Evolutionary conservation across 805 yeast species (phyloP), one percentile per base, ranked within the genome.

Genomic region (Candida maesae): DNA sequence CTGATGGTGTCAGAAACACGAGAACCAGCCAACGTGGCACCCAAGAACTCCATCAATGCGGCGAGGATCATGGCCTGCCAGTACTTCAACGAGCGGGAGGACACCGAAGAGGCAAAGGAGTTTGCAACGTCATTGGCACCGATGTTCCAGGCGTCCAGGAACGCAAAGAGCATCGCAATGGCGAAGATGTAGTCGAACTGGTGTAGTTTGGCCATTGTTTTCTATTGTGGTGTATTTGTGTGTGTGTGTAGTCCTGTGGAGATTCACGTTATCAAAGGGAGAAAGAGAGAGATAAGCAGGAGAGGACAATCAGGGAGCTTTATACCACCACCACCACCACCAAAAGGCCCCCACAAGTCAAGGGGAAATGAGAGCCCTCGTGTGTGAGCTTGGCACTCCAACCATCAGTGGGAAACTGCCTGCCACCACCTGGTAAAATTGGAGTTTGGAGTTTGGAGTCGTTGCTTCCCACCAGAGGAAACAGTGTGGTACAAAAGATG

Each of bases 121-220:
- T 84, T 83, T 13, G 90, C 83, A 43, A 83, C 88, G 67, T 83
- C 91, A 56, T 84, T 83, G 23, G 90, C 91, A 38, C 90, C 90
- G 51, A 81, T 82, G 59, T 81, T 82, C 73, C 78, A 83, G 4
- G 89, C 90, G 63, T 83, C 89, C 51, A 83, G 66, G 67, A 79
- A 80, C 44, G 87, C 89, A 62, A 82, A 81, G 45, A 82, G 61
- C 71, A 81, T 71, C 32, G 77, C 77, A 45, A 81, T 71, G 14
- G 87, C 90, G 56, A 83, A 78, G 57, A 83, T 68, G 56, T 81
- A 82, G 61, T 81, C 85, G 55, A 78, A 83, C 53, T 79, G 49
- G 15, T 49, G 54, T 18, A 56, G 47, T 25, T 43, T 39, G 7
- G 33, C 18, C 14, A 24, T 7, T 27, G n/a, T 21, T 15, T 21